phyloP scores from a whole-genome alignment of 2,329 filamentous ascomycete species.

The Monilinia aucupariae region DNA sequence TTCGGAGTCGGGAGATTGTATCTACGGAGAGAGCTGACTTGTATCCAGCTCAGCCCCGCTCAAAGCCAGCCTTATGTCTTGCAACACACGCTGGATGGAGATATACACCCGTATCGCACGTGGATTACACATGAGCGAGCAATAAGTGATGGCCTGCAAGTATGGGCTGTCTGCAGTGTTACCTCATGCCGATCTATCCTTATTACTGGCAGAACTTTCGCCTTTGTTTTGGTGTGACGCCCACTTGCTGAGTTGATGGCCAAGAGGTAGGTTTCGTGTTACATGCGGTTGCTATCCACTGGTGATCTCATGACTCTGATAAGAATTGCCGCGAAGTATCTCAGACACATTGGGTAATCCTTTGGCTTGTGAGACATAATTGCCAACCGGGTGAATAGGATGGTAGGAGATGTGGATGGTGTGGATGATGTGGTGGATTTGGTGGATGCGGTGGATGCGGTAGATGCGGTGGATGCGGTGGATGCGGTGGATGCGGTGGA shows the following conservation, averaged over 20 bases:
- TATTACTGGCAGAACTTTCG: slow-evolving; percentile 4
- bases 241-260: background rate
- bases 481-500: too few relatives aligned
- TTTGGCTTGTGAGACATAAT: background rate
- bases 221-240: slow-evolving; percentile 7
- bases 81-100: background rate
- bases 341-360: background rate
- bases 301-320: background rate
- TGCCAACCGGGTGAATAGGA: background rate
- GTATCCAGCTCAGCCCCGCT: background rate
- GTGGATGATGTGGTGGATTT: background rate
- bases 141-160: background rate
- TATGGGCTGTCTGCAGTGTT: background rate
- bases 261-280: background rate
- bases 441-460: too few relatives aligned
- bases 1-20: background rate
- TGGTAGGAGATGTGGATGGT: background rate
- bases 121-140: background rate
- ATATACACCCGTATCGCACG: background rate
- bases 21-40: background rate
- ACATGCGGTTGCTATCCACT: background rate
- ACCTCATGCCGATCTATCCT: background rate
- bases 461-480: too few relatives aligned
- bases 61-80: background rate
- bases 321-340: background rate